Conservation (phyloP, 2,329 filamentous ascomycete species). For the Sporothrix dimorphospora region DNA sequence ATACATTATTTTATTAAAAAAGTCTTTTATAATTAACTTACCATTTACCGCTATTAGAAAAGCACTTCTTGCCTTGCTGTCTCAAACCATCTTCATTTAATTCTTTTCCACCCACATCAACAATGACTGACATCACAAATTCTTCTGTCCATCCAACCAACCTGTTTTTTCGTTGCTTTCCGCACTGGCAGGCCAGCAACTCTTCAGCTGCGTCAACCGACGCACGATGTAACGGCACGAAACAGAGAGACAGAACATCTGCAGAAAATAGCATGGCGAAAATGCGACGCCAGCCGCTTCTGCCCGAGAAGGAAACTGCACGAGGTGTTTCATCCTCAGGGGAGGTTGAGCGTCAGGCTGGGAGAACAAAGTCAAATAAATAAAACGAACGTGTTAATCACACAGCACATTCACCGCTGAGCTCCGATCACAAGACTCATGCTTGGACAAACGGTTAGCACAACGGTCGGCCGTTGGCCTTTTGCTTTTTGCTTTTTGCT, state of each 20-base stretch:
- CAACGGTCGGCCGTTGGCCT: neutral
- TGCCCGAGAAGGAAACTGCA: neutral
- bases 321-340: neutral
- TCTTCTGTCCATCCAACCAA: neutral
- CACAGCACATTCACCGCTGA: neutral
- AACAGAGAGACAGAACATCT: neutral
- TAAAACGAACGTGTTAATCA: neutral
- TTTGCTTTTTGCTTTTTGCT: neutral
- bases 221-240: constrained; percentile 25
- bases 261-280: neutral
- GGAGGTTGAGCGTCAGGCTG: neutral
- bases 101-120: no score
- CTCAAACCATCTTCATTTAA: no score
- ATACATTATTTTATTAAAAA: no score
- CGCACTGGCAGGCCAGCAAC: neutral
- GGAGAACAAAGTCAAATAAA: neutral
- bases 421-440: neutral
- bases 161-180: neutral
- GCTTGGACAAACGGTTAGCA: constrained; percentile 6
- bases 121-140: neutral
- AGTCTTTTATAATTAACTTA: no score
- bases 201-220: constrained; percentile 17
- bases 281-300: constrained; percentile 13
- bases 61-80: no score
- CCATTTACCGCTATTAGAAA: no score